Percentiles rank a stretch among this genome's conserved stretches.
Evolutionary conservation across 768 basidiomycete species (phyloP).

Genomic region (Rhizopogon roseolus): DNA sequence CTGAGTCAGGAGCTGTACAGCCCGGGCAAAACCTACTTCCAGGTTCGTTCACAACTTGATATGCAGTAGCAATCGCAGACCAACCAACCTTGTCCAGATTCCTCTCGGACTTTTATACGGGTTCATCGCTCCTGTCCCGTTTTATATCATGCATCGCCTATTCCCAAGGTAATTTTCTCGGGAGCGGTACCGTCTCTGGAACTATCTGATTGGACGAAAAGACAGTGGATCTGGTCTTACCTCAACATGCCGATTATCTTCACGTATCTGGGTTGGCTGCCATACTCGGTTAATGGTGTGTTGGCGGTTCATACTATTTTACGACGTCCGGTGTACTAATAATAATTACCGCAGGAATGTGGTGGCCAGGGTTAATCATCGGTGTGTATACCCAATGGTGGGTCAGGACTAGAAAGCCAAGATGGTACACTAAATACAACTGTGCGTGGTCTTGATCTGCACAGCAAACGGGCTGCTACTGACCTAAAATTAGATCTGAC

Average conservation of each 20-base stretch:
- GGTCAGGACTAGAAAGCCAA: constrained; percentile 37
- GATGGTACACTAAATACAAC: constrained; percentile 43
- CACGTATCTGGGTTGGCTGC: constrained; percentile 22
- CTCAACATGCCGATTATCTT: constrained; percentile 19
- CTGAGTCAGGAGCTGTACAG: constrained; percentile 49
- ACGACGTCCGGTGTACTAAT: background rate
- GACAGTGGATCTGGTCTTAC: constrained; percentile 16
- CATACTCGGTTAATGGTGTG: constrained; percentile 20
- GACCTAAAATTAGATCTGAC: constrained; percentile 28
- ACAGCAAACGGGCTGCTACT: background rate
- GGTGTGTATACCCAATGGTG: constrained; percentile 46
- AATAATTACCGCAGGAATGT: constrained; percentile 19
- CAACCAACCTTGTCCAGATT: constrained; percentile 1
- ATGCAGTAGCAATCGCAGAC: background rate
- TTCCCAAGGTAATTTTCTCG: constrained; percentile 13
- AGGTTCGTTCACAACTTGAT: constrained; percentile 27
- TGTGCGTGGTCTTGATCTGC: background rate
- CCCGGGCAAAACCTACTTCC: constrained; percentile 40
- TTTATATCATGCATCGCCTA: constrained; percentile 18
- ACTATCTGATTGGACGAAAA: constrained; percentile 1
- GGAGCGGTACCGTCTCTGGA: background rate
- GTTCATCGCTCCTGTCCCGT: constrained; percentile 23
- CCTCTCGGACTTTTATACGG: constrained; percentile 27
- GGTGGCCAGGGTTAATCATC: constrained; percentile 50
- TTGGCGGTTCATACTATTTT: background rate